Base-by-base conservation (phyloP, 2,329 filamentous ascomycete species). In the Sphaerostilbella broomeana region DNA sequence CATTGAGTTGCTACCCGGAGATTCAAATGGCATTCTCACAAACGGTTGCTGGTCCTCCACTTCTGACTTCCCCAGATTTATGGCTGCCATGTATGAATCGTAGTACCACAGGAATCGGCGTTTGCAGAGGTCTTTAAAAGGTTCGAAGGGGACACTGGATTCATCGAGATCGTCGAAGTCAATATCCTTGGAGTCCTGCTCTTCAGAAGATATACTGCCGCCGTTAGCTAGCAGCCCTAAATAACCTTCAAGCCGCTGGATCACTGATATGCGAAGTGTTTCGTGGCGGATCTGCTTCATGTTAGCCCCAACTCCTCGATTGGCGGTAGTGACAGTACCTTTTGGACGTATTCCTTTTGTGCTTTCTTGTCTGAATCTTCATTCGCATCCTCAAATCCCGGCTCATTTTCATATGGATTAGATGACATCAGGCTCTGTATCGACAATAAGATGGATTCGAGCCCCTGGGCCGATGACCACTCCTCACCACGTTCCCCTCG, bases 401-500 rank as follows among this genome's bases (percentile, higher is more conserved):
- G 92, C 59, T 98, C 92, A 53, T 97, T 95, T 57, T 92, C 86
- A 62, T 95, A 97, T 0, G 90, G 92, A 52, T 95, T 95, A 19
- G 78, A 67, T 1, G 88, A 95, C 83, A 98, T 89, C 30, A 98
- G 70, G 59, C 89, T 95, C 62, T 98, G 92, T 42, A 98, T 95
- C 5, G 90, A 97, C 38, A 97, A 77, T 33, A 98, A 64, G 34
- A 97, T 86, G 1, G 90, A 97, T 60, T 97, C 92, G 1, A 98
- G 70, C 6, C 92, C 90, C 60, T 97, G 92, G 1, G 90, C 92
- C 12, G 89, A 88, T 12, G 89, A 95, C 92, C 92, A 98, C 59
- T 95, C 81, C 61, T 97, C 92, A 40, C 89, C 87, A 12, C 79
- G 75, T 55, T 95, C 84, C 19, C 89, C 89, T 35, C 84, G 77